Base-by-base conservation (phyloP, 2,329 filamentous ascomycete species). In the Trichophyton schoenleinii region DNA sequence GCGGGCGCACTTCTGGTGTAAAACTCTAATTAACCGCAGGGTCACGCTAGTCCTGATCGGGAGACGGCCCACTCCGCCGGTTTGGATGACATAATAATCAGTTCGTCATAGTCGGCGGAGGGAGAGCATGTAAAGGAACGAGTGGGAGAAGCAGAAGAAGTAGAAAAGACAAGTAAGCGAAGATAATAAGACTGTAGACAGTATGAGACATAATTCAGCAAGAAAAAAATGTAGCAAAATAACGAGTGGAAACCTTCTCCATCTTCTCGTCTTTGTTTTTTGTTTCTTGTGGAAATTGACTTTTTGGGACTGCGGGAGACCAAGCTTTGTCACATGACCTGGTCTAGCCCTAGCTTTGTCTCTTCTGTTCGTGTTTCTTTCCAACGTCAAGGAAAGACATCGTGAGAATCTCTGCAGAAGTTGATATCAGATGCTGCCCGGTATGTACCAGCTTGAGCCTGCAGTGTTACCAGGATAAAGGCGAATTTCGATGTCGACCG, bases 21-120 rank as follows among this genome's bases (percentile, higher is more conserved):
- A 55, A 55, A 55, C 49, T 28, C 34, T 55, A 55, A 34, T 55
- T 55, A 55, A 55, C 49, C 49, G 49, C 49, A 55, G 41, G 3
- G 15, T 7, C 28, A 36, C 49, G 49, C 49, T 55, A 55, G 49
- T n/a, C 49, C 49, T 15, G 15, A 55, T 34, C 28, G 15, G 49
- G 25, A 5, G 31, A n/a, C 25, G 48, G 48, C 22, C 48, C 48
- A 53, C 22, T 53, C 22, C 25, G 48, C 48, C 48, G 48, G 48
- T 15, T 13, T 55, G 28, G 4, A 55, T 55, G 49, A 55, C 49
- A 55, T 55, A 55, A 55, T 55, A 55, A 15, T 11, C 3, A 55
- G n/a, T 7, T n/a, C 11, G 41, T 44, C 15, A n/a, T 44, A 7
- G 41, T 44, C 2, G 41, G n/a, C 38, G 15, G 15, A 6, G n/a